These are phyloP conservation scores for Candolleomyces aberdarensis DNA, from an alignment of 768 basidiomycete genomes.

Conservation along the genomic window DNA sequence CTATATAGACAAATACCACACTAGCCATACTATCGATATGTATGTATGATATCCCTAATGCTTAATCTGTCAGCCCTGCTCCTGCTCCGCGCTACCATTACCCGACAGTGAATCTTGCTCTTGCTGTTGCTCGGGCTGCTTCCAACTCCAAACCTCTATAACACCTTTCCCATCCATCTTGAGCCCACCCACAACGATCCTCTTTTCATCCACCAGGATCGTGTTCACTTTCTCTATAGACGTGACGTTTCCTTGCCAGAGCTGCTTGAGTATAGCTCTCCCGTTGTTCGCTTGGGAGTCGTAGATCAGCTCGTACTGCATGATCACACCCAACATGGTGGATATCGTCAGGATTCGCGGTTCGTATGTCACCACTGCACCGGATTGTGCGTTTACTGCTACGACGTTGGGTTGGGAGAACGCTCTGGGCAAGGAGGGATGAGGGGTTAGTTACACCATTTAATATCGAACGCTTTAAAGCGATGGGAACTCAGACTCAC, in stretches of 20 bases:
- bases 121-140: constrained; percentile 11
- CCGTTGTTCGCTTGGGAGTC: constrained; percentile 28
- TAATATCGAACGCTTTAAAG: too few species aligned
- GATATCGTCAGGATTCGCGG: constrained; percentile 47
- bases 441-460: neutral
- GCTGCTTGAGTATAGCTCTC: constrained; percentile 37
- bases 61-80: neutral
- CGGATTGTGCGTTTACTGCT: too few species aligned
- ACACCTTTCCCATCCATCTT: constrained; percentile 53
- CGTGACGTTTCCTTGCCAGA: constrained; percentile 44
- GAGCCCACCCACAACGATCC: constrained; percentile 63
- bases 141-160: constrained; percentile 58
- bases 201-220: constrained; percentile 43
- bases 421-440: constrained; percentile 32
- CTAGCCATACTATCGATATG: neutral
- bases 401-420: constrained; percentile 30
- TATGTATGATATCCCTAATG: neutral
- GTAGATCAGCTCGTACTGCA: constrained; percentile 44
- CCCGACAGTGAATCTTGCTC: neutral
- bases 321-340: constrained; percentile 59
- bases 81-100: neutral
- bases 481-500: constrained; percentile 35
- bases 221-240: constrained; percentile 64
- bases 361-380: constrained; percentile 11
- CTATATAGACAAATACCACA: too few species aligned